phyloP scores from a whole-genome alignment of 2,329 filamentous ascomycete genomes.

The Cryoendolithus antarcticus region DNA sequence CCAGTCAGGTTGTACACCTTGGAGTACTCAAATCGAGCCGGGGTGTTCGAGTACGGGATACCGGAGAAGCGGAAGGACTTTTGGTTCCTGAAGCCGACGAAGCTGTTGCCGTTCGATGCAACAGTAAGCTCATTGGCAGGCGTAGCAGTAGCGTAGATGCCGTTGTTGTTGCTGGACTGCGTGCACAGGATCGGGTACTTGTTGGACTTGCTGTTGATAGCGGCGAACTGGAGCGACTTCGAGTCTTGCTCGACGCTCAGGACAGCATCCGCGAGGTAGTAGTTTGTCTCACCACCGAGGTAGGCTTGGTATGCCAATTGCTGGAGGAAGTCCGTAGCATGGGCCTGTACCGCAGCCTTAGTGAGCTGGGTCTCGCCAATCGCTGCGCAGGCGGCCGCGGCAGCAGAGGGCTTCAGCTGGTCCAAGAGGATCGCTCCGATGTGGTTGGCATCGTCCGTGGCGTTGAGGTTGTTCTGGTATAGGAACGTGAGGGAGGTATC shows the following conservation, averaged over 20 bases:
- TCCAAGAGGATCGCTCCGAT: slow-evolving; percentile 40
- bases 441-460: slow-evolving; percentile 40
- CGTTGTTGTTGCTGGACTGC: slow-evolving; percentile 30
- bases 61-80: slow-evolving; percentile 40
- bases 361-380: slow-evolving; percentile 38
- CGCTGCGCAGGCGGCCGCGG: slow-evolving; percentile 31
- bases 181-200: slow-evolving; percentile 39
- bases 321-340: slow-evolving; percentile 34
- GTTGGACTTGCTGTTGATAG: slow-evolving; percentile 17
- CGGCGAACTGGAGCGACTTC: slow-evolving; percentile 24
- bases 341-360: slow-evolving; percentile 27
- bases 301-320: slow-evolving; percentile 36
- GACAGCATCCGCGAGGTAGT: slow-evolving; percentile 30
- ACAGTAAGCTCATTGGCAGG: slow-evolving; percentile 30
- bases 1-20: slow-evolving; percentile 33
- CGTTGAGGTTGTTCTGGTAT: slow-evolving; percentile 45
- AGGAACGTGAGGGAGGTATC: slow-evolving; percentile 37
- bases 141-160: slow-evolving; percentile 22
- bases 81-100: slow-evolving; percentile 40
- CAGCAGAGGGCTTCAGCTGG: slow-evolving; percentile 26
- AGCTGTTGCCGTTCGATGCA: slow-evolving; percentile 32
- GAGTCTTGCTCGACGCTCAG: slow-evolving; percentile 20
- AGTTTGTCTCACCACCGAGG: slow-evolving; percentile 27
- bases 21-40: slow-evolving; percentile 36
- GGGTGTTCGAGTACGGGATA: slow-evolving; percentile 32